A percentile compares a stretch with the other conserved stretches of the same genome.
phyloP scores from a whole-genome alignment of 1,139 yeast species.

The Diutina mesorugosa region DNA sequence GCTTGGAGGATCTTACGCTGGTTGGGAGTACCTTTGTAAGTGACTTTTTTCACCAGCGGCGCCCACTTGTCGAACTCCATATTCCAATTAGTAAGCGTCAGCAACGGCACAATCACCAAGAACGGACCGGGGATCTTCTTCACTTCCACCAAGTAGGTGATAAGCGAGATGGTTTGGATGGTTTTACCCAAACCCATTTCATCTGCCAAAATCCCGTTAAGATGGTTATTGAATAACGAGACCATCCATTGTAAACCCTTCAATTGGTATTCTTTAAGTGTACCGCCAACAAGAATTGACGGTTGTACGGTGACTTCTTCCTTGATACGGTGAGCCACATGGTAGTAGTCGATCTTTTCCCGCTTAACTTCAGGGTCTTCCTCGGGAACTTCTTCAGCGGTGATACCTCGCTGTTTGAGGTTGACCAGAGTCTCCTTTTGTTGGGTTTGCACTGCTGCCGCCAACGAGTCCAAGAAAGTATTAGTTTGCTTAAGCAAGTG shows the following conservation, averaged over 20 bases:
- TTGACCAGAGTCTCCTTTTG: constrained; percentile 22
- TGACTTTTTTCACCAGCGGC: constrained; percentile 52
- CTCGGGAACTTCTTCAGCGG: constrained; percentile 22
- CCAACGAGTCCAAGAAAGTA: constrained; percentile 60
- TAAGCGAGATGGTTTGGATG: constrained; percentile 68
- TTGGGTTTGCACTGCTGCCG: constrained; percentile 67
- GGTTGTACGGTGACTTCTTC: constrained; percentile 61
- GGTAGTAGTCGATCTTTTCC: constrained; percentile 61
- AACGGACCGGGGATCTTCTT: constrained; percentile 59
- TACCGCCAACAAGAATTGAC: constrained; percentile 66
- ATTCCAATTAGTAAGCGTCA: constrained; percentile 79
- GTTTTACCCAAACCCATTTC: constrained; percentile 91
- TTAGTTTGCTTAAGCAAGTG: constrained; percentile 70
- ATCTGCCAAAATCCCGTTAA: constrained; percentile 91
- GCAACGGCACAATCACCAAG: constrained; percentile 70
- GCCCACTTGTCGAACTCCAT: constrained; percentile 85
- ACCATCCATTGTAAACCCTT: constrained; percentile 99
- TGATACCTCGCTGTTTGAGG: neutral
- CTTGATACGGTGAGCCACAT: constrained; percentile 63
- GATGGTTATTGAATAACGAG: constrained; percentile 79
- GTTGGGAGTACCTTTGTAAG: constrained; percentile 65
- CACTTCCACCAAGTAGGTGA: constrained; percentile 61
- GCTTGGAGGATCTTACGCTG: constrained; percentile 56
- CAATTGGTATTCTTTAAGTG: constrained; percentile 81
- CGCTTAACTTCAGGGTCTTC: constrained; percentile 14